Evolutionary conservation across 2,329 filamentous ascomycete species (phyloP).

Genomic region (Dactylellina haptotyla): DNA sequence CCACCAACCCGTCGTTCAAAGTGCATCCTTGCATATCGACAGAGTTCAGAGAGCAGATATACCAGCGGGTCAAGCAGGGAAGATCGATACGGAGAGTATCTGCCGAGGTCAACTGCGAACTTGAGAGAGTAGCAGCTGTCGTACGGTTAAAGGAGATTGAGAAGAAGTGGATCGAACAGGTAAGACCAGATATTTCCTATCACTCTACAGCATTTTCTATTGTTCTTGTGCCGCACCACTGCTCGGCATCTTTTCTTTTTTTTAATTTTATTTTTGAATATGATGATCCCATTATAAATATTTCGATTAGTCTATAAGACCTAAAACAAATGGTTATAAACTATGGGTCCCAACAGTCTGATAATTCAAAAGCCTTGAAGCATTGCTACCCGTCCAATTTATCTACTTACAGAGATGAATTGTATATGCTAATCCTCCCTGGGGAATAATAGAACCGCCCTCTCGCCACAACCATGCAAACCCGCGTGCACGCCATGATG

Average conservation of each 20-base stretch:
- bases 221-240: too few species aligned
- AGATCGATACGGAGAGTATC: conserved; percentile 79
- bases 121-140: conserved; percentile 84
- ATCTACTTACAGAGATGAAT: background rate
- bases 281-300: conserved; percentile 57
- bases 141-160: conserved; percentile 87
- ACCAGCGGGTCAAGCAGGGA: conserved; percentile 74
- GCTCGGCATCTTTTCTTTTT: too few species aligned
- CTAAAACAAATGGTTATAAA: conserved; percentile 57
- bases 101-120: conserved; percentile 79
- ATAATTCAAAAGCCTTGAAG: conserved; percentile 6
- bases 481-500: conserved; percentile 57
- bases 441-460: conserved; percentile 30
- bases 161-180: conserved; percentile 78
- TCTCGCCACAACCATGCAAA: conserved; percentile 54
- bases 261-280: conserved; percentile 53
- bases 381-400: conserved; percentile 2
- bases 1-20: conserved; percentile 75
- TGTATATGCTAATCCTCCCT: background rate
- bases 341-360: conserved; percentile 55
- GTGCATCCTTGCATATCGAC: conserved; percentile 80
- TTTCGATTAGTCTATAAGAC: conserved; percentile 58
- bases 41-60: conserved; percentile 76
- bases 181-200: too few species aligned
- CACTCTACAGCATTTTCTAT: too few species aligned